Base-by-base conservation (phyloP, 768 basidiomycete genomes). In the Lactifluus piperatus region DNA sequence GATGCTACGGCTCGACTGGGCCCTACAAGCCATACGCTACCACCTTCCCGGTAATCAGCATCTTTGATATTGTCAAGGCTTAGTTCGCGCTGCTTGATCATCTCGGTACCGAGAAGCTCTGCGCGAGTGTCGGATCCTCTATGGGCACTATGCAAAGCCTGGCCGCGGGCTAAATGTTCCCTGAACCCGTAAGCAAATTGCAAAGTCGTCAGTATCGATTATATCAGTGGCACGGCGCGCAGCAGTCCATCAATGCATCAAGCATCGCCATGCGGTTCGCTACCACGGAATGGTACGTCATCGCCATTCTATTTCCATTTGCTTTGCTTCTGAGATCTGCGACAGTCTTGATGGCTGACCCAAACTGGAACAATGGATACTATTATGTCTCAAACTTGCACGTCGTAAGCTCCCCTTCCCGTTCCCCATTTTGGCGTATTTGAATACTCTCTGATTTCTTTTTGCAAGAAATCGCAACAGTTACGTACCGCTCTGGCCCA, bases 121-220 rank as follows among this genome's bases (percentile, higher is more conserved):
- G 94, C 69, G 97, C 97, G 32, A 91, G 86, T 58, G 92, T 98
- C 1, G 97, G 97, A 1, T 86, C 82, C 51, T 93, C 91, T 18
- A 98, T 99, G 97, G 97, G 97, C 24, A 97, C 84, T 1, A 97
- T 98, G 95, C 92, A 93, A 73, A 95, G 92, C 73, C 78, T 99
- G 14, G 94, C 94, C 32, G 84, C 94, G n/a, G 97, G 84, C 1
- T 94, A 93, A 85, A 75, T 98, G 20, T 84, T 84, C 67, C 95
- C 97, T 5, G 80, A 91, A 32, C 80, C 95, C 22, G 91, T 97
- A 0, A 85, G n/a, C n/a, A n/a, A n/a, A n/a, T n/a, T n/a, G 84
- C 2, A 92, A 91, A 71, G 76, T 98, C 16, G 90, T 94, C 36
- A 93, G 88, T n/a, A n/a, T n/a, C n/a, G n/a, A n/a, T n/a, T n/a